These are phyloP conservation scores for Rhizophlyctis rosea DNA, from an alignment of 192 early-diverging fungal genomes.

Conservation along the genomic window DNA sequence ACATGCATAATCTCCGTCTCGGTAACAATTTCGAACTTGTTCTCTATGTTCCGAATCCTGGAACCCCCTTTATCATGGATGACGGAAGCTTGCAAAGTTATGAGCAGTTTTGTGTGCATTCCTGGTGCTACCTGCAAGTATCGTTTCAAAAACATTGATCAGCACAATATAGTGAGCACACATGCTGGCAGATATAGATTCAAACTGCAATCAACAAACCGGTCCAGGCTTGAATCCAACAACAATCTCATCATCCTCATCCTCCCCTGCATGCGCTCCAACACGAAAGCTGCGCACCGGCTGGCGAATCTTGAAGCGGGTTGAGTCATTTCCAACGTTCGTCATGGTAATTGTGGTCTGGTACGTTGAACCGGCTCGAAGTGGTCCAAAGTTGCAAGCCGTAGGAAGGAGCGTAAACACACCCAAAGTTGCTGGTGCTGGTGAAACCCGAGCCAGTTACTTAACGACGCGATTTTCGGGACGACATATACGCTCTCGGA, in stretches of 20 bases:
- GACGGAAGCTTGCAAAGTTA: no score
- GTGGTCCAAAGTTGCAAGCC: conserved; percentile 28
- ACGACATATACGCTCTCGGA: no score
- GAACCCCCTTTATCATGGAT: background rate
- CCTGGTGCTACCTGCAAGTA: conserved; percentile 39
- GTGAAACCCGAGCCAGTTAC: no score
- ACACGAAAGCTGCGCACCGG: no score
- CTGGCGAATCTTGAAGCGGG: conserved; percentile 26
- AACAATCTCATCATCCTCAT: conserved; percentile 3
- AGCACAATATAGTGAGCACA: background rate
- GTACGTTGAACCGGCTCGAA: conserved; percentile 12
- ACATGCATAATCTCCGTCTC: conserved; percentile 32
- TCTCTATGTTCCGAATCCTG: background rate
- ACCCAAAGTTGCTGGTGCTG: conserved; percentile 21
- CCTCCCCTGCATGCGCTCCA: no score
- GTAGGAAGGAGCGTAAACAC: conserved; percentile 26
- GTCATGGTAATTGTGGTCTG: conserved; percentile 17
- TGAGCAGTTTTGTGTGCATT: conserved; percentile 23
- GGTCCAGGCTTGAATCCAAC: conserved; percentile 34
- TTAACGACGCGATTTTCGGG: no score
- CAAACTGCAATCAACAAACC: conserved; percentile 1
- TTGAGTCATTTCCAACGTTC: conserved; percentile 32
- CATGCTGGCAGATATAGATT: background rate
- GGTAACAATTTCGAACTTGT: conserved; percentile 25
- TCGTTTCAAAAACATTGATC: background rate